These are phyloP conservation scores for Pouteria glomerata DNA, from an alignment of 148 eudicot genomes.

Conservation along the genomic window DNA sequence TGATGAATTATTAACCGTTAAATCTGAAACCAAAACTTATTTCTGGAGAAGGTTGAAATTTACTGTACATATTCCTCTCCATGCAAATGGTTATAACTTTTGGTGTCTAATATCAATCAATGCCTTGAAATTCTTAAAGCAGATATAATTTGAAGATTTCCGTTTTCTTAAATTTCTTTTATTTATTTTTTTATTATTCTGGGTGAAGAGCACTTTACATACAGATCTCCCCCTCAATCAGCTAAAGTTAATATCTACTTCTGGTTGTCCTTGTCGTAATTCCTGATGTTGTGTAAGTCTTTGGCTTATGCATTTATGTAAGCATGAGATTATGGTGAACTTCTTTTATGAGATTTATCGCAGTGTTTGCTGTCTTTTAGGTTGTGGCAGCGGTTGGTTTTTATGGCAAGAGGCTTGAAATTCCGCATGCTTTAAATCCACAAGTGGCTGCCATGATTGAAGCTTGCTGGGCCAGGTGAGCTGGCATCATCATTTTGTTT, in stretches of 20 bases:
- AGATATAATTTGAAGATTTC: not conserved
- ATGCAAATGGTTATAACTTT: not conserved
- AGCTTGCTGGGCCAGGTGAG: slow-evolving; percentile 92
- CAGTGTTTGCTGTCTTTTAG: slow-evolving; percentile 26
- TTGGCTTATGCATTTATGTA: not conserved
- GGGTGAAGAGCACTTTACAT: not conserved
- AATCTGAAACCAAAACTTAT: not conserved
- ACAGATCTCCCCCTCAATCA: not conserved
- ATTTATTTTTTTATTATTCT: not conserved
- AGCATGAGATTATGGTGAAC: not conserved
- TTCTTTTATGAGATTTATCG: not conserved
- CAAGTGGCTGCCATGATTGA: slow-evolving; percentile 74
- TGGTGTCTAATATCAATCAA: not conserved
- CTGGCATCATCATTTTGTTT: slow-evolving; percentile 3
- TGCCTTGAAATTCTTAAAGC: not conserved
- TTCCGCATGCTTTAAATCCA: slow-evolving; percentile 74
- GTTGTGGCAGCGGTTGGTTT: slow-evolving; percentile 95
- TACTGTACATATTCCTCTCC: not conserved
- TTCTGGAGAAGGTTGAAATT: not conserved
- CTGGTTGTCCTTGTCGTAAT: too few relatives aligned
- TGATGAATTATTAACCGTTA: not conserved
- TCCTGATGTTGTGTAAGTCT: too few relatives aligned
- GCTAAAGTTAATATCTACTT: too few relatives aligned
- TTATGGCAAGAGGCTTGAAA: slow-evolving; percentile 75
- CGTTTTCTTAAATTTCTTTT: not conserved